Evolutionary conservation across 768 basidiomycete species (phyloP).

Genomic region (Lentinula edodes): DNA sequence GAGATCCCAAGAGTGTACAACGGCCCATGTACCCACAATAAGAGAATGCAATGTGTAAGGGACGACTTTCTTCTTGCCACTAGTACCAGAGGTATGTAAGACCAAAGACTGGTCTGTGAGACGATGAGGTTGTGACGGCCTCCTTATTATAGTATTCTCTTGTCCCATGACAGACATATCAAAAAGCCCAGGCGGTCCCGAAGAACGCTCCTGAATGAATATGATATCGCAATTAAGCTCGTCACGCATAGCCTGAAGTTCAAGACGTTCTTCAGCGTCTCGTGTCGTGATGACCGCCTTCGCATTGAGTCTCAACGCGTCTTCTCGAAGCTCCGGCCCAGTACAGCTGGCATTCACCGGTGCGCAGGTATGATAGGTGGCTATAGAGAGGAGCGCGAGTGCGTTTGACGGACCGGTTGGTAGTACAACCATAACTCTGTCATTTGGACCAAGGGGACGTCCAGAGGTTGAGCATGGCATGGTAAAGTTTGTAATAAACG

Average conservation of each 20-base stretch:
- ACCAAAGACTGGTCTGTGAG: constrained; percentile 46
- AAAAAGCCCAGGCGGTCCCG: constrained; percentile 35
- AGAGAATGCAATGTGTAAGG: constrained; percentile 37
- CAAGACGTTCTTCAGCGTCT: constrained; percentile 34
- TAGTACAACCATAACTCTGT: constrained; percentile 39
- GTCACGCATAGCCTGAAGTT: constrained; percentile 23
- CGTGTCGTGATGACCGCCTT: constrained; percentile 36
- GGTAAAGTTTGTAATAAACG: constrained; percentile 32
- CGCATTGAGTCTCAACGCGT: constrained; percentile 31
- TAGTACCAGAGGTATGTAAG: constrained; percentile 57
- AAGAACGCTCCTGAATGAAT: constrained; percentile 24
- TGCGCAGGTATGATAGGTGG: constrained; percentile 39
- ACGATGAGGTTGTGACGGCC: constrained; percentile 26
- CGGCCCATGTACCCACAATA: constrained; percentile 38
- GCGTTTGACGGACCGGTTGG: constrained; percentile 43
- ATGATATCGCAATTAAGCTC: constrained; percentile 35
- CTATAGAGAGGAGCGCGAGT: constrained; percentile 37
- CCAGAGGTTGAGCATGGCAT: constrained; percentile 28
- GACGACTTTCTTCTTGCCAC: constrained; percentile 48
- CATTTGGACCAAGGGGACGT: constrained; percentile 30
- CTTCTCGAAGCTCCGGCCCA: constrained; percentile 35
- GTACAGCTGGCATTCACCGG: constrained; percentile 44
- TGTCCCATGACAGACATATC: constrained; percentile 27
- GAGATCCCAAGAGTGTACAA: constrained; percentile 38
- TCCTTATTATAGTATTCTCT: constrained; percentile 7